Evolutionary conservation across 768 basidiomycete species (phyloP).

Genomic region (Termitomyces heimii): DNA sequence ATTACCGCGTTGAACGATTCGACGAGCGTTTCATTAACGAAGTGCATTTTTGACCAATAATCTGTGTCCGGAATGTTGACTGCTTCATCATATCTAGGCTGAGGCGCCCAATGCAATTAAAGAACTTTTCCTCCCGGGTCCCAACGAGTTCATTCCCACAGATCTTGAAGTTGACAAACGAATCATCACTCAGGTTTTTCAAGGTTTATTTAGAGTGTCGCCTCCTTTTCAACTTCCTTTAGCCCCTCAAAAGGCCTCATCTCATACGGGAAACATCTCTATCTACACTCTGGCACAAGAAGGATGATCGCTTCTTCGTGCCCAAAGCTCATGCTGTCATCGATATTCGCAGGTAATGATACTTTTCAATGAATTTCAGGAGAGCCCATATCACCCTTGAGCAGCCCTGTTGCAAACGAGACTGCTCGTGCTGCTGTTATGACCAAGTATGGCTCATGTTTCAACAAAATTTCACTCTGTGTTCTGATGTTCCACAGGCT

Average conservation of each 20-base stretch:
- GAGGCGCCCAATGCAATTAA: conserved; percentile 53
- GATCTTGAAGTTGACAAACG: conserved; percentile 80
- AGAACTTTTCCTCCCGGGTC: conserved; percentile 74
- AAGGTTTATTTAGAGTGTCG: not conserved
- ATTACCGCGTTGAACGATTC: conserved; percentile 71
- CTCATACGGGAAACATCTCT: conserved; percentile 68
- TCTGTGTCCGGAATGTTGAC: not conserved
- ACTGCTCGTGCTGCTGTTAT: conserved; percentile 69
- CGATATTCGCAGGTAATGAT: conserved; percentile 62
- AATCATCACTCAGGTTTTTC: conserved; percentile 52
- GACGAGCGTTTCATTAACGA: conserved; percentile 54
- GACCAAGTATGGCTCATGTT: conserved; percentile 46
- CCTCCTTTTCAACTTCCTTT: conserved; percentile 7
- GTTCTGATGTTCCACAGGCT: conserved; percentile 39
- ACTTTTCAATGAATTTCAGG: not conserved
- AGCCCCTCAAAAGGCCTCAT: conserved; percentile 74
- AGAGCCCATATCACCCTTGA: not conserved
- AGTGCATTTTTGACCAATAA: conserved; percentile 23
- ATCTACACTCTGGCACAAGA: conserved; percentile 90
- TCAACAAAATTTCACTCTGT: not conserved
- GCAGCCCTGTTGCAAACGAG: conserved; percentile 50
- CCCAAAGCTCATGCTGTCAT: conserved; percentile 81
- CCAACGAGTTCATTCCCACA: conserved; percentile 88
- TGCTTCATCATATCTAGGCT: conserved; percentile 37
- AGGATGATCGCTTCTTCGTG: conserved; percentile 95